Evolutionary conservation across 208 protist species (phyloP).

Genomic region (Leishmania tarentolae): DNA sequence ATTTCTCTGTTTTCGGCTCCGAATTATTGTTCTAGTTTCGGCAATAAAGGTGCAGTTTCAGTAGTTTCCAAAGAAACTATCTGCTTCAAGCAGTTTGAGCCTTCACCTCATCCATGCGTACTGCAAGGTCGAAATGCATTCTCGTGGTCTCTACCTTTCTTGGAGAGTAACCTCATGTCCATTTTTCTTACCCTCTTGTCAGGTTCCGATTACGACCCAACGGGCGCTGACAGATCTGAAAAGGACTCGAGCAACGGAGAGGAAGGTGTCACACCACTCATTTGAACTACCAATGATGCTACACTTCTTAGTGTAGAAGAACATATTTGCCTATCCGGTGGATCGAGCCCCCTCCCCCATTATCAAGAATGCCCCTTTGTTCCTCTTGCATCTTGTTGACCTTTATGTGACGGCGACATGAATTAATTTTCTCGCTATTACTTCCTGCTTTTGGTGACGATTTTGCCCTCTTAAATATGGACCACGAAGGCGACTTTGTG

Average conservation of each 20-base stretch:
- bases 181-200: constrained; percentile 39
- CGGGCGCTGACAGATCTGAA: constrained; percentile 18
- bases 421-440: background rate
- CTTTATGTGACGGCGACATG: background rate
- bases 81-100: constrained; percentile 90
- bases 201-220: constrained; percentile 16
- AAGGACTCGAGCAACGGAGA: constrained; percentile 4
- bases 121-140: constrained; percentile 67
- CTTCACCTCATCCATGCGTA: constrained; percentile 75
- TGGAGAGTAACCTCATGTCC: constrained; percentile 48
- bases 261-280: background rate
- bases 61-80: constrained; percentile 78
- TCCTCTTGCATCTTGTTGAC: background rate
- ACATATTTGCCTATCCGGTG: background rate
- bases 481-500: background rate
- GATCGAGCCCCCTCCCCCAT: background rate
- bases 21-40: constrained; percentile 98
- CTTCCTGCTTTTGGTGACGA: background rate
- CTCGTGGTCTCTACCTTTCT: constrained; percentile 79
- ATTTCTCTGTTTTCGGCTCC: constrained; percentile 98
- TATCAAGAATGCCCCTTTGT: background rate
- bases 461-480: background rate
- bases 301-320: background rate
- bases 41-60: constrained; percentile 97
- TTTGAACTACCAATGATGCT: background rate